These are phyloP conservation scores for Aureobasidium sp. DNA, from an alignment of 2,329 filamentous ascomycete species.

Conservation along the genomic window DNA sequence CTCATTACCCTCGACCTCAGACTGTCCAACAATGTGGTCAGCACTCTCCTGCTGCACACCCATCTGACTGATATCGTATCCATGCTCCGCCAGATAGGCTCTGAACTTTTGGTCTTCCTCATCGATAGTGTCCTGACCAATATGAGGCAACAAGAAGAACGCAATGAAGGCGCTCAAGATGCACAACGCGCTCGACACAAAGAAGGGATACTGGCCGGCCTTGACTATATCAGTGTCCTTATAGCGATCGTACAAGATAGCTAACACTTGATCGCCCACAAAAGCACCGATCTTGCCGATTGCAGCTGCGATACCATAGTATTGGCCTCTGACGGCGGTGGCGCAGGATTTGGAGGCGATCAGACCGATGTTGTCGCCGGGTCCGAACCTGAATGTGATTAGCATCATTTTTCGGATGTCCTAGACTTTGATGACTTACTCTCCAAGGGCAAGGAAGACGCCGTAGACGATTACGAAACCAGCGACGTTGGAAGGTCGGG, in stretches of 20 bases:
- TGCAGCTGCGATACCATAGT: slow-evolving; percentile 62
- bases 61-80: slow-evolving; percentile 55
- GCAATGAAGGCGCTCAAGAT: slow-evolving; percentile 62
- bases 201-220: slow-evolving; percentile 77
- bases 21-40: slow-evolving; percentile 11
- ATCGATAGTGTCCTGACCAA: slow-evolving; percentile 76
- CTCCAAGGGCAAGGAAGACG: slow-evolving; percentile 68
- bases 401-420: neutral
- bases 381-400: slow-evolving; percentile 46
- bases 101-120: slow-evolving; percentile 69
- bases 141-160: slow-evolving; percentile 61
- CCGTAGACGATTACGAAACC: slow-evolving; percentile 73
- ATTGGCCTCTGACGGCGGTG: slow-evolving; percentile 71
- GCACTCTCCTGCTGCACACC: slow-evolving; percentile 14
- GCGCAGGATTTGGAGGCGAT: slow-evolving; percentile 81
- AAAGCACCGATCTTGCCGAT: slow-evolving; percentile 69
- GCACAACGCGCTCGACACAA: slow-evolving; percentile 67
- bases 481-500: slow-evolving; percentile 56
- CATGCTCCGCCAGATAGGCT: slow-evolving; percentile 60
- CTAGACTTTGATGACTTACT: slow-evolving; percentile 25
- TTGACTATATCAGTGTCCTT: slow-evolving; percentile 46
- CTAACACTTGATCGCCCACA: slow-evolving; percentile 75
- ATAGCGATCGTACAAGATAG: slow-evolving; percentile 53
- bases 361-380: slow-evolving; percentile 85
- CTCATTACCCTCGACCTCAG: neutral